Evolutionary conservation across 768 basidiomycete genomes (phyloP).

Genomic region (Phanerochaete carnosa): DNA sequence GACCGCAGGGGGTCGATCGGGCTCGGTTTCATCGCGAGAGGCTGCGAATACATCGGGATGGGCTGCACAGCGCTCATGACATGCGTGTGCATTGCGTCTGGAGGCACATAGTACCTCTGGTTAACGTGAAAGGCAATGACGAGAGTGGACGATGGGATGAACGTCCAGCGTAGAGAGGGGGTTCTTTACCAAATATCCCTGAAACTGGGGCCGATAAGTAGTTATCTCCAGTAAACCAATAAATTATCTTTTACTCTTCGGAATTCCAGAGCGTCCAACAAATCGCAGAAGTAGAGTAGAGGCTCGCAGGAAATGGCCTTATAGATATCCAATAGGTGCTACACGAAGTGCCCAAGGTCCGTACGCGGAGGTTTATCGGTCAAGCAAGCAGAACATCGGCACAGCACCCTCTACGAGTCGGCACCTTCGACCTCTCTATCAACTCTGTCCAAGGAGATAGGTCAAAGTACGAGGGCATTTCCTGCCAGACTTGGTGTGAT

Average conservation of each 20-base stretch:
- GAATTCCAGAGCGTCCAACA: too few species aligned
- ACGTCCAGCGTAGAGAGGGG: not conserved
- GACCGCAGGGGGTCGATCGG: constrained; percentile 49
- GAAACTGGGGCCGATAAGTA: not conserved
- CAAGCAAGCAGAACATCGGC: too few species aligned
- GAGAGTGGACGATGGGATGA: not conserved
- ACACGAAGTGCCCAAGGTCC: too few species aligned
- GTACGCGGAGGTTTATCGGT: too few species aligned
- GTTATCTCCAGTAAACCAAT: too few species aligned
- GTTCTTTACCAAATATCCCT: not conserved
- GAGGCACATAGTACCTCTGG: not conserved
- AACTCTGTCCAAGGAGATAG: constrained; percentile 21
- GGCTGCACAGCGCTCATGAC: constrained; percentile 25
- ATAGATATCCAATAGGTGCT: too few species aligned
- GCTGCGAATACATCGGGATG: constrained; percentile 30
- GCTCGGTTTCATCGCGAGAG: constrained; percentile 22
- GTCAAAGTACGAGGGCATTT: constrained; percentile 18
- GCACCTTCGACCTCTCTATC: not conserved
- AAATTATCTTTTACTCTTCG: too few species aligned
- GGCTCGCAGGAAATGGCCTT: too few species aligned
- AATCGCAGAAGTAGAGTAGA: too few species aligned
- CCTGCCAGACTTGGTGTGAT: constrained; percentile 16
- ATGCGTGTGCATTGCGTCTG: not conserved
- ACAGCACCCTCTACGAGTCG: too few species aligned
- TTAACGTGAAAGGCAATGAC: not conserved